These are phyloP conservation scores for Gnomoniopsis smithogilvyi DNA, from an alignment of 2,329 filamentous ascomycete species.

Conservation along the genomic window DNA sequence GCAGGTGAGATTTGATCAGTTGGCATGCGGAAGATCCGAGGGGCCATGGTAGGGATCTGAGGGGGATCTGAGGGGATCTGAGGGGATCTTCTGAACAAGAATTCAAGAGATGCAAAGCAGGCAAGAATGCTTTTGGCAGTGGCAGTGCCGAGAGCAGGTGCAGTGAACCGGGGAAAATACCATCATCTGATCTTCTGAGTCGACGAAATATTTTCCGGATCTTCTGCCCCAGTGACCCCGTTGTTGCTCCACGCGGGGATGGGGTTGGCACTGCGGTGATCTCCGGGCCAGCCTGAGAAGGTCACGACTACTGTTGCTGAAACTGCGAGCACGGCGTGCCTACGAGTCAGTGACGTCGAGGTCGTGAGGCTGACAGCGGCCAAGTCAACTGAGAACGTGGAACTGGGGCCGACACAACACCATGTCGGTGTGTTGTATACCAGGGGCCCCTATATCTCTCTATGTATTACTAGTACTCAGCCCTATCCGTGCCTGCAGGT, in stretches of 20 bases:
- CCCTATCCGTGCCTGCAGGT: too few relatives aligned
- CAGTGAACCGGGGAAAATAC: slow-evolving; percentile 10
- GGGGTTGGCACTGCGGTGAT: slow-evolving; percentile 8
- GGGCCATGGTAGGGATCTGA: background rate
- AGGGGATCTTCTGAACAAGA: slow-evolving; percentile 5
- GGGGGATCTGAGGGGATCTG: slow-evolving; percentile 1
- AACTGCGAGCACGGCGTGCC: background rate
- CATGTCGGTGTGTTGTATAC: too few relatives aligned
- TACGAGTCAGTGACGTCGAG: background rate
- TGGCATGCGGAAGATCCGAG: slow-evolving; percentile 13
- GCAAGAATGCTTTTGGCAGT: background rate
- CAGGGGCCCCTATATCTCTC: too few relatives aligned
- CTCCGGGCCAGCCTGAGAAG: background rate
- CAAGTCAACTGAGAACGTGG: too few relatives aligned
- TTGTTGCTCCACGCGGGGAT: slow-evolving; percentile 7
- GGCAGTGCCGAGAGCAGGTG: background rate
- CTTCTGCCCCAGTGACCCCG: slow-evolving; percentile 4
- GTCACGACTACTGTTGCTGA: slow-evolving; percentile 5
- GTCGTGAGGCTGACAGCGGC: background rate
- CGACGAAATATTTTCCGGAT: slow-evolving; percentile 16
- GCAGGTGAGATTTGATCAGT: slow-evolving; percentile 7
- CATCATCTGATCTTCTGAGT: slow-evolving; percentile 18
- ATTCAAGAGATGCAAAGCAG: background rate
- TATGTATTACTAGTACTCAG: too few relatives aligned
- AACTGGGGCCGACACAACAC: too few relatives aligned